Conservation (phyloP, 2,329 filamentous ascomycete species). For the Ascosphaera apis region DNA sequence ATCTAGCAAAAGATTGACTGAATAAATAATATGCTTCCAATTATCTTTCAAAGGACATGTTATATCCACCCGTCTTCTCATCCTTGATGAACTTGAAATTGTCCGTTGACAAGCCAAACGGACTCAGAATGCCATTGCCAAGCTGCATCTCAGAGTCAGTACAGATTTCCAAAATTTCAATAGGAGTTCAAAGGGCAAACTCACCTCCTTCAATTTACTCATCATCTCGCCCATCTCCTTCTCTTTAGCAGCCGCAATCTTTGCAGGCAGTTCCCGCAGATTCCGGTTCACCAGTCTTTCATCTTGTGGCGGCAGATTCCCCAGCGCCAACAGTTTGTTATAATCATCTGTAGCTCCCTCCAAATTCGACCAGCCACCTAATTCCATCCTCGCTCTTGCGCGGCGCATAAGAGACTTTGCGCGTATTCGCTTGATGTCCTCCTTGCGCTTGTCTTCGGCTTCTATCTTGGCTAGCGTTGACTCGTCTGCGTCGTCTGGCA, state of each 20-base stretch:
- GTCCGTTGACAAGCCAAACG: slow-evolving; percentile 80
- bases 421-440: slow-evolving; percentile 53
- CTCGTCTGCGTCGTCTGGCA: slow-evolving; percentile 20
- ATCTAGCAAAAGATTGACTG: no score
- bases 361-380: slow-evolving; percentile 57
- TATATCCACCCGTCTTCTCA: slow-evolving; percentile 73
- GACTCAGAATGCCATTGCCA: slow-evolving; percentile 76
- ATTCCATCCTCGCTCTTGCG: slow-evolving; percentile 46
- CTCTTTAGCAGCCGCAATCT: slow-evolving; percentile 57
- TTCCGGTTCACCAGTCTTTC: slow-evolving; percentile 43
- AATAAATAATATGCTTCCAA: no score
- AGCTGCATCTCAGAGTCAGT: slow-evolving; percentile 24
- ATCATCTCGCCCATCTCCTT: slow-evolving; percentile 91
- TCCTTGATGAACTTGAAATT: slow-evolving; percentile 92
- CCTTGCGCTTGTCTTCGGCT: slow-evolving; percentile 23
- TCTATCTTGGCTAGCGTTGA: slow-evolving; percentile 21
- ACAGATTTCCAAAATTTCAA: neutral
- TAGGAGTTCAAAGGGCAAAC: slow-evolving; percentile 10
- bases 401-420: slow-evolving; percentile 65
- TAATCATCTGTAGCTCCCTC: slow-evolving; percentile 66
- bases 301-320: slow-evolving; percentile 43
- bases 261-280: slow-evolving; percentile 40
- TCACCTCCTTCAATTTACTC: slow-evolving; percentile 68
- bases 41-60: slow-evolving; percentile 50
- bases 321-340: slow-evolving; percentile 35